Evolutionary conservation across 805 yeast genomes (phyloP).

Genomic region (Saccharomycopsis javanensis): DNA sequence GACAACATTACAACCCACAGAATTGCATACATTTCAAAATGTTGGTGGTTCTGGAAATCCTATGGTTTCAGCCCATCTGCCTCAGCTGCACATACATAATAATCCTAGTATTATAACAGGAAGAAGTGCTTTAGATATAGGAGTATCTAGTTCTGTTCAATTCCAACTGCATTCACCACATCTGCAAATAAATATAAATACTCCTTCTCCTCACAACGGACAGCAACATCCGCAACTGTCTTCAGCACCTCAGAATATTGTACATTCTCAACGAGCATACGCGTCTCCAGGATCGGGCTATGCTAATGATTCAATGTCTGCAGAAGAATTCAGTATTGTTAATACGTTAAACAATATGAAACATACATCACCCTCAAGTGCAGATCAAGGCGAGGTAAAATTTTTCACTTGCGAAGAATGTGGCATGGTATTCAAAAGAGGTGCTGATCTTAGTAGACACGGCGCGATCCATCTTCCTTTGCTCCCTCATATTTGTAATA

Average conservation of each 20-base stretch:
- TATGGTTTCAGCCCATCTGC: neutral
- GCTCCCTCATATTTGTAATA: conserved; percentile 65
- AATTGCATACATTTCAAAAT: neutral
- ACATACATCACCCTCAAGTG: neutral
- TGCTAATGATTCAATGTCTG: neutral
- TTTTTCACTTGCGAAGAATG: conserved; percentile 54
- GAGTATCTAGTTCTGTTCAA: neutral
- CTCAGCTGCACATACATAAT: neutral
- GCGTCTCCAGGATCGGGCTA: neutral
- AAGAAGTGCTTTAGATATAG: neutral
- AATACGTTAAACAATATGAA: conserved; percentile 1
- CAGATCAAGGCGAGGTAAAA: conserved; percentile 23
- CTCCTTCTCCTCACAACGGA: neutral
- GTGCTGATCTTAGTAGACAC: conserved; percentile 54
- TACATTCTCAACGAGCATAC: neutral
- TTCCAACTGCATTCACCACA: neutral
- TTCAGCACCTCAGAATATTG: neutral
- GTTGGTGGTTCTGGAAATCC: neutral
- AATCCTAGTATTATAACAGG: neutral
- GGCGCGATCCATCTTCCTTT: conserved; percentile 64
- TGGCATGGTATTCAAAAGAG: conserved; percentile 51
- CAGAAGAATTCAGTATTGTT: neutral
- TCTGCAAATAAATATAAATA: neutral
- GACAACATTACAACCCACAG: neutral
- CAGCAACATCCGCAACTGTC: neutral